These are phyloP conservation scores for Monosporascus cannonballus DNA, from an alignment of 2,329 filamentous ascomycete genomes.

Conservation along the genomic window DNA sequence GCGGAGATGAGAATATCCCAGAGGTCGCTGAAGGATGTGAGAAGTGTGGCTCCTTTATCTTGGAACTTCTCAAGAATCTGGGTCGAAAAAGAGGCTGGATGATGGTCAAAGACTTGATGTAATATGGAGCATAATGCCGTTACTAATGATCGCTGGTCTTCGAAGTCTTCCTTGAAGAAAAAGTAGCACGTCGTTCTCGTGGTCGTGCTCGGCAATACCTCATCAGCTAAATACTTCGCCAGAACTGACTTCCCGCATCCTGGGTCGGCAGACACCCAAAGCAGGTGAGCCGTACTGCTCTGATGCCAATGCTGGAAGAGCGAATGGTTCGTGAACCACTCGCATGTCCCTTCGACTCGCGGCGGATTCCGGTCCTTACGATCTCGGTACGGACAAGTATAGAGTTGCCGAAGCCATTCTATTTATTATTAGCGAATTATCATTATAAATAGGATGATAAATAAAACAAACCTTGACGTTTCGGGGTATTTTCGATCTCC, in stretches of 20 bases:
- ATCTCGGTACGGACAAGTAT: constrained; percentile 14
- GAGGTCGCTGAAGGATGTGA: constrained; percentile 20
- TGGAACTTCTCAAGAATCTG: constrained; percentile 14
- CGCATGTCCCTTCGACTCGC: constrained; percentile 12
- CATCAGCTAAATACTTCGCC: constrained; percentile 29
- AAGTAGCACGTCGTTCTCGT: constrained; percentile 31
- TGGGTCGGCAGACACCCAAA: constrained; percentile 36
- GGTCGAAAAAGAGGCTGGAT: constrained; percentile 15
- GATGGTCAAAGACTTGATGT: constrained; percentile 30
- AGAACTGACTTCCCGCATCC: constrained; percentile 40
- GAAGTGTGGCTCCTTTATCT: constrained; percentile 6
- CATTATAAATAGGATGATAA: too few species aligned
- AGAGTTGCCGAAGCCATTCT: background rate
- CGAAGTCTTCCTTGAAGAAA: constrained; percentile 38
- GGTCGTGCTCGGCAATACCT: constrained; percentile 11
- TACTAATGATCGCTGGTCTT: constrained; percentile 24
- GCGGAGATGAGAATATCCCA: constrained; percentile 23
- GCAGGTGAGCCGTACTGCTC: constrained; percentile 2
- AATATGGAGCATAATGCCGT: constrained; percentile 30
- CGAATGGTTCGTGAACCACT: constrained; percentile 13
- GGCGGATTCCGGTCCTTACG: constrained; percentile 26
- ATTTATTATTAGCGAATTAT: too few species aligned
- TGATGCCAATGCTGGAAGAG: constrained; percentile 13
- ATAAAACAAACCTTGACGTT: too few species aligned
- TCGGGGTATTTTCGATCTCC: too few species aligned